These are phyloP conservation scores for Cryomyces minteri DNA, from an alignment of 495 filamentous ascomycete genomes.

Conservation along the genomic window DNA sequence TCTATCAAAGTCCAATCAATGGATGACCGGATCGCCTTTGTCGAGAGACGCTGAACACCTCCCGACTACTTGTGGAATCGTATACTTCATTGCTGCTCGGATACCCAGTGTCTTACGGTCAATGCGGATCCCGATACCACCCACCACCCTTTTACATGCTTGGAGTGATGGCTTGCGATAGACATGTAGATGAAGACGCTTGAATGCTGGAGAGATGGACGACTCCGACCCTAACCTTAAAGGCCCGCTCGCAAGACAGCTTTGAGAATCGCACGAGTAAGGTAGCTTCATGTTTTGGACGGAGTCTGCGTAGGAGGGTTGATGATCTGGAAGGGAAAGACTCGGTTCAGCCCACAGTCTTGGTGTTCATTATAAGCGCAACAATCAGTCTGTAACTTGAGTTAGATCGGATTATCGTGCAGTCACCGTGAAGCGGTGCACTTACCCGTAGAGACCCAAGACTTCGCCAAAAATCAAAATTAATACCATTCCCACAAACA, in stretches of 20 bases:
- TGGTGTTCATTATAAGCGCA: slow-evolving; percentile 25
- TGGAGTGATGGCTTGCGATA: no score
- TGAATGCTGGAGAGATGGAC: not conserved
- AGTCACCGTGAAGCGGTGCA: slow-evolving; percentile 4
- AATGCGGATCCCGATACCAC: no score
- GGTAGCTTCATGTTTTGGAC: not conserved
- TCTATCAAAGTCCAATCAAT: no score
- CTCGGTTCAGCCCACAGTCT: not conserved
- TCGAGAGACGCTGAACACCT: no score
- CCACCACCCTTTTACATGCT: no score
- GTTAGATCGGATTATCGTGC: not conserved
- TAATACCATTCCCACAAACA: slow-evolving; percentile 97
- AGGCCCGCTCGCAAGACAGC: not conserved
- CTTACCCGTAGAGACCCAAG: slow-evolving; percentile 87
- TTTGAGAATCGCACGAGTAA: not conserved
- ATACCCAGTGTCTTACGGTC: no score
- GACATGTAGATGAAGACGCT: no score
- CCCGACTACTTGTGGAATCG: no score
- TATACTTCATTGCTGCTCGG: no score
- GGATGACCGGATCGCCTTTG: no score
- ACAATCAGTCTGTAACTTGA: slow-evolving; percentile 20
- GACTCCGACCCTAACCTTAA: not conserved
- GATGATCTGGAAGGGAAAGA: not conserved
- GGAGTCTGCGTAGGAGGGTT: not conserved
- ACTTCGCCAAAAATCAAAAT: slow-evolving; percentile 99